Evolutionary conservation across 352 stramenopile genomes (phyloP).

Genomic region (Pythium sp.): DNA sequence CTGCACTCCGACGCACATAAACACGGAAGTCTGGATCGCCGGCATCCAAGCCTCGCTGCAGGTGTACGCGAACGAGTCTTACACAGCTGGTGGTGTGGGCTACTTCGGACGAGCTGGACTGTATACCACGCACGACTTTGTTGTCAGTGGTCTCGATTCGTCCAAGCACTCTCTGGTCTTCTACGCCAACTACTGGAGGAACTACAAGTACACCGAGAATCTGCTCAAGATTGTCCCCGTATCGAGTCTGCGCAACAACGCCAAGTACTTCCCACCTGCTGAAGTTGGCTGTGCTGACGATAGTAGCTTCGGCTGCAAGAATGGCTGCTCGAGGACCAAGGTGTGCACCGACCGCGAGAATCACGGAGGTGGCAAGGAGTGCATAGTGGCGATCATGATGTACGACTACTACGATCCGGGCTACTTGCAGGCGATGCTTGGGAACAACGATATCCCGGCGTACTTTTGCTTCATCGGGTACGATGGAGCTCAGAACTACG

Average conservation of each 20-base stretch:
- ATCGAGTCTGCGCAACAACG: conserved; percentile 4
- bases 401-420: conserved; percentile 17
- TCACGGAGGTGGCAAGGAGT: conserved; percentile 7
- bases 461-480: conserved; percentile 37
- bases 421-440: conserved; percentile 24
- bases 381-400: conserved; percentile 27
- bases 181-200: conserved; percentile 36
- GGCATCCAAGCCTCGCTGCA: conserved; percentile 34
- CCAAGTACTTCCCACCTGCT: conserved; percentile 23
- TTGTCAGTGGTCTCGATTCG: conserved; percentile 14
- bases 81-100: conserved; percentile 25
- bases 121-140: conserved; percentile 43
- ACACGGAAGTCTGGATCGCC: conserved; percentile 45
- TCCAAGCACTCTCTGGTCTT: neutral
- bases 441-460: conserved; percentile 28
- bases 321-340: conserved; percentile 31
- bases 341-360: conserved; percentile 22
- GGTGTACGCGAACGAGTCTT: conserved; percentile 49
- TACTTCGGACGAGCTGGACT: conserved; percentile 39
- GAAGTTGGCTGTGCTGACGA: conserved; percentile 24
- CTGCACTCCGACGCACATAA: conserved; percentile 46
- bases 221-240: conserved; percentile 25
- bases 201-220: conserved; percentile 27
- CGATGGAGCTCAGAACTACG: conserved; percentile 7
- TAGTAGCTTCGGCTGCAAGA: conserved; percentile 26